phyloP scores from a whole-genome alignment of 805 yeast species.

The Lachancea sp. region DNA sequence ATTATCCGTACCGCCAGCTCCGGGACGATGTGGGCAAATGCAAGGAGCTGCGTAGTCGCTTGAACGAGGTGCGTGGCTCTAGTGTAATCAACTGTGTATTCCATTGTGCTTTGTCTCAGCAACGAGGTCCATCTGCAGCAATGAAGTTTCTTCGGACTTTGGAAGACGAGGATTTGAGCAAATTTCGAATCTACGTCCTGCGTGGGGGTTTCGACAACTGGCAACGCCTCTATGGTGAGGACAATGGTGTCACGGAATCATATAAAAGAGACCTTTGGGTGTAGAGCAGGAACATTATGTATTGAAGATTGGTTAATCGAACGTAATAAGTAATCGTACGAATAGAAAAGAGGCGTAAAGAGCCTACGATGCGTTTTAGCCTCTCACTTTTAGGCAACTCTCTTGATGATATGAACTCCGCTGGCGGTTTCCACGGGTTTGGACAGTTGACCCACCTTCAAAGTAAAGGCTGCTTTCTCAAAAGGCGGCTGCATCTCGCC shows the following conservation, averaged over 20 bases:
- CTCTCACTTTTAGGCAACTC: conserved; percentile 76
- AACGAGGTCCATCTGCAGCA: conserved; percentile 86
- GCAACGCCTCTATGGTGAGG: conserved; percentile 72
- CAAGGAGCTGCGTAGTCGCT: conserved; percentile 43
- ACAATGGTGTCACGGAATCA: conserved; percentile 54
- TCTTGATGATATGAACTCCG: conserved; percentile 82
- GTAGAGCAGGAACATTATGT: conserved; percentile 7
- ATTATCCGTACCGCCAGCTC: conserved; percentile 23
- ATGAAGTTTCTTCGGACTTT: conserved; percentile 43
- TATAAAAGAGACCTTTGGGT: conserved; percentile 44
- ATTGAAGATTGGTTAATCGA: background rate
- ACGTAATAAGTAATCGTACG: conserved; percentile 1
- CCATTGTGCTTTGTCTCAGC: conserved; percentile 89
- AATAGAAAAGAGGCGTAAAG: too few species aligned
- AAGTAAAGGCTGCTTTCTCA: conserved; percentile 77
- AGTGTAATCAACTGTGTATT: conserved; percentile 45
- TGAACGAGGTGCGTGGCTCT: conserved; percentile 24
- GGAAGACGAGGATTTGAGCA: conserved; percentile 24
- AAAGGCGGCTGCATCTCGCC: conserved; percentile 96
- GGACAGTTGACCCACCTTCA: conserved; percentile 78
- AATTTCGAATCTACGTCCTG: conserved; percentile 58
- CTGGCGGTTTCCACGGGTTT: conserved; percentile 82
- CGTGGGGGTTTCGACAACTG: conserved; percentile 82
- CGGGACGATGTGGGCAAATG: conserved; percentile 55
- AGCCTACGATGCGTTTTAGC: too few species aligned